Base-by-base conservation (phyloP, 331 rosid species). In the Arachis monticola region DNA sequence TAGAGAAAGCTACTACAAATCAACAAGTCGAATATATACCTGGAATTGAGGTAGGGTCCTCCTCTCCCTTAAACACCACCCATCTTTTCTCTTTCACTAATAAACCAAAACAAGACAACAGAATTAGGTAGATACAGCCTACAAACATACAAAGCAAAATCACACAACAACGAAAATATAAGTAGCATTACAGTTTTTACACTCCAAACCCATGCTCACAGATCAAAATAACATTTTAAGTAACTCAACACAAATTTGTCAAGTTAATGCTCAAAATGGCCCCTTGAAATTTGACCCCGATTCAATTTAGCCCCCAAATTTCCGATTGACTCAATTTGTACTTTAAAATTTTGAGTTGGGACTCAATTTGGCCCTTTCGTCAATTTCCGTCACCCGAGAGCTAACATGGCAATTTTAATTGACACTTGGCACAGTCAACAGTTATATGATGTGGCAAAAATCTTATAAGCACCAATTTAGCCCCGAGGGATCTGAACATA, bases 11-110 rank as follows among this genome's bases (percentile, higher is more conserved):
- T 11, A 14, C n/a, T 42, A 53, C 22, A 69, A 70, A 35, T 35
- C 40, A 35, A 35, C 3, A 35, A 35, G 40, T 35, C 40, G 4
- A 74, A 62, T 32, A 77, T 38, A 78, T 81, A 95, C 99, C 99
- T 52, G 97, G 99, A 82, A 92, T 73, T 8, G 96, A 79, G 64
- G 97, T 95, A 50, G 97, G 93, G 77, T 95, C 99, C 5, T 85
- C 92, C 81, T 95, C 99, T 41, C 92, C 92, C 89, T 88, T 90
- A 79, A 95, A 92, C 22, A 85, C 14, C 80, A 88, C 97, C 99
- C 99, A 95, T 80, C 99, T 90, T 81, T 95, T 92, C 83, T 95
- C 97, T 82, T 95, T 95, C 93, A 88, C 99, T 92, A 30, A 61
- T 59, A 79, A 73, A 73, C 66, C 69, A 78, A 70, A 58, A 47